These are phyloP conservation scores for Acacia pycnantha DNA, from an alignment of 331 rosid genomes.

Conservation along the genomic window DNA sequence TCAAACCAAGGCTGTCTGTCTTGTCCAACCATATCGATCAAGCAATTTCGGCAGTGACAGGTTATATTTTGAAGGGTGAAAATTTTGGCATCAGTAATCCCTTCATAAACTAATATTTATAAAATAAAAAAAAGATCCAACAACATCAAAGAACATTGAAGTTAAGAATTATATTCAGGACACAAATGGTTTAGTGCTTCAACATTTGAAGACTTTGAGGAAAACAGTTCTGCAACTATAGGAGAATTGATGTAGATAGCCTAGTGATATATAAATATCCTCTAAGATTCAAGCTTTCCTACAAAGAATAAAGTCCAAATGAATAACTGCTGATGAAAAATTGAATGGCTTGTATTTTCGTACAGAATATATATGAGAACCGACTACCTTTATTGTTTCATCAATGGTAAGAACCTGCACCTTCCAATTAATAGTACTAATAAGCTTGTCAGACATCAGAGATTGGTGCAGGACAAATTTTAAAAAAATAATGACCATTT, in stretches of 20 bases:
- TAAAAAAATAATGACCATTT: too few relatives aligned
- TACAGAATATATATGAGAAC: background rate
- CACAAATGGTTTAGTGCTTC: background rate
- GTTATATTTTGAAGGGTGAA: background rate
- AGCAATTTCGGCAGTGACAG: background rate
- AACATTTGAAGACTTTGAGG: background rate
- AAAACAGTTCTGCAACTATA: background rate
- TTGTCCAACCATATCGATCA: background rate
- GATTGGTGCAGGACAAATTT: too few relatives aligned
- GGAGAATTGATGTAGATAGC: background rate
- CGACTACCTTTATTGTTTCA: background rate
- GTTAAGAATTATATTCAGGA: background rate
- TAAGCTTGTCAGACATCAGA: too few relatives aligned
- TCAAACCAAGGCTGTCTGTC: background rate
- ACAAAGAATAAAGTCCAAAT: background rate
- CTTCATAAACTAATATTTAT: background rate
- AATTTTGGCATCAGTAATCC: background rate
- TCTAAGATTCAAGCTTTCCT: background rate
- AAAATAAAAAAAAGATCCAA: background rate
- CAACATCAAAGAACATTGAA: background rate
- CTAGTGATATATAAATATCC: background rate
- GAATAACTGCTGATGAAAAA: background rate
- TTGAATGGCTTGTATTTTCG: too few relatives aligned
- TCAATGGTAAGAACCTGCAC: too few relatives aligned
- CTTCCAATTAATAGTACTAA: too few relatives aligned